Evolutionary conservation across 1,284 basidiomycete genomes (phyloP), one percentile per base, ranked within the genome.

Genomic region (Chalciporus piperatoides): DNA sequence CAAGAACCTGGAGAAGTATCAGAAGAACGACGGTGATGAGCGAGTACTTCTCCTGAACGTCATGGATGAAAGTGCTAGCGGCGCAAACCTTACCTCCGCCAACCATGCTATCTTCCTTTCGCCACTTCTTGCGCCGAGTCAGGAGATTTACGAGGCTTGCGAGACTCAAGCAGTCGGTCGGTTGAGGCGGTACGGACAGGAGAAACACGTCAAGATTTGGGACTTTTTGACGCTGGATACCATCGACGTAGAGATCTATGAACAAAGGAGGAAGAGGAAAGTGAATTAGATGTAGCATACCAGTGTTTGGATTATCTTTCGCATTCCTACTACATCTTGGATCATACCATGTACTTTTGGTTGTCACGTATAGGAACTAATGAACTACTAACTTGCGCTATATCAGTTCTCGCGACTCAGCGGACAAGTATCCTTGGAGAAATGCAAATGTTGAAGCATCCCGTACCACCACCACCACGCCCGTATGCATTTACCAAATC

Each of bases 41-140:
- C 84, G 91, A 8, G 92, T 97, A 2, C 75, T 97, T 27, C 75
- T 97, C 47, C 74, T 97, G 52, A 92, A 92, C 60, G 88, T 96
- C 54, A 93, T 90, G 78, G 92, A 96, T 68, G 92, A 96, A 64
- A 92, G 88, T 52, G 93, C 94, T 2, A 92, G 92, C 44, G 94
- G 94, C 44, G 85, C 91, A 56, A 97, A 97, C 66, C 70, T 97
- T 61, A 97, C 94, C 1, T 85, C 82, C 15, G 94, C 95, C 12
- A 97, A 95, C 71, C 92, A 96, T 61, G 94, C 92, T 30, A 88
- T 97, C 64, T 97, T 97, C 78, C 74, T 97, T 44, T 94, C 91
- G 3, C 94, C 94, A 2, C 76, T 97, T 28, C 82, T 95, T 17
- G 81, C 91, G 15, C 75, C 79, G 25, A 77, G 83, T 19, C 79